Conservation (phyloP, 2,329 filamentous ascomycete species). For the Aspergillus versicolor region DNA sequence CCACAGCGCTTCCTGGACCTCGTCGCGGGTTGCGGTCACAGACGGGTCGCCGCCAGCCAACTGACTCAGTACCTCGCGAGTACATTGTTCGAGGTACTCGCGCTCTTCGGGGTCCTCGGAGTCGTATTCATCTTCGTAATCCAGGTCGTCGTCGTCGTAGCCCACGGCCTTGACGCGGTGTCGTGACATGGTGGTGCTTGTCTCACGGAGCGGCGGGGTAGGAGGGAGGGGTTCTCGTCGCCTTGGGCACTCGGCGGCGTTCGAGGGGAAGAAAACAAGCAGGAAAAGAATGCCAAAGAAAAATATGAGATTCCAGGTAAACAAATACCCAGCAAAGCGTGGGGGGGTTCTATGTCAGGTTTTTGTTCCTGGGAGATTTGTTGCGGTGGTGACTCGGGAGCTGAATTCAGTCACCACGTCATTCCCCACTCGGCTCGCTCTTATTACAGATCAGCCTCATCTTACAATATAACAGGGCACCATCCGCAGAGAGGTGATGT, state of each 20-base stretch:
- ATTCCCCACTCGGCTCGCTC: not conserved
- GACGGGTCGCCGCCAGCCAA: constrained; percentile 62
- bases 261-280: not conserved
- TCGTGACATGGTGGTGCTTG: constrained; percentile 39
- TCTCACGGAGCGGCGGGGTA: not conserved
- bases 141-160: constrained; percentile 40
- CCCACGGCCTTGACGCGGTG: constrained; percentile 46
- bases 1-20: constrained; percentile 90
- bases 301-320: not conserved
- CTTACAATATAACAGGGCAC: not conserved
- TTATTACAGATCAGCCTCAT: no score
- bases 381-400: not conserved
- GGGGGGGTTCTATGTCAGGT: not conserved
- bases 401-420: not conserved
- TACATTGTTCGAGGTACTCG: constrained; percentile 64
- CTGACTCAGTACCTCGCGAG: constrained; percentile 62
- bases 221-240: not conserved
- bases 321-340: not conserved
- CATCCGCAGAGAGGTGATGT: not conserved
- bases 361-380: not conserved
- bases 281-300: not conserved
- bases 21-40: constrained; percentile 61
- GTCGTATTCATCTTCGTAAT: constrained; percentile 42
- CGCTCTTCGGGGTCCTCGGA: constrained; percentile 45
- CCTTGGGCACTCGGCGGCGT: not conserved